Evolutionary conservation across 1,284 basidiomycete genomes (phyloP), one percentile per base, ranked within the genome.

Genomic region (Austroboletus novae-zelandiae): DNA sequence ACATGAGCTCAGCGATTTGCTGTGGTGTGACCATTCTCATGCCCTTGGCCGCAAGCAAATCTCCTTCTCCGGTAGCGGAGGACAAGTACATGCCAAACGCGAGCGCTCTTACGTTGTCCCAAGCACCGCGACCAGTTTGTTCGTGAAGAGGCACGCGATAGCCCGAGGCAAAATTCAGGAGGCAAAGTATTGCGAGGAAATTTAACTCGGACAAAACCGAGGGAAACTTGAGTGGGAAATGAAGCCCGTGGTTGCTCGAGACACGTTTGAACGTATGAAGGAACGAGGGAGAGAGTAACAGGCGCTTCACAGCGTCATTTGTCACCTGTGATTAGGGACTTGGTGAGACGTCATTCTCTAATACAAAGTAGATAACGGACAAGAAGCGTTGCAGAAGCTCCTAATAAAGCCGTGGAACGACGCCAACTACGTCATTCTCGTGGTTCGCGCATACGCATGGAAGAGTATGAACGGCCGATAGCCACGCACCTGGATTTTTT

Each of bases 101-200:
- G 44, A 94, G 76, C 3, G 82, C 83, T 44, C 86, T 79, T 59
- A 93, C 86, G 51, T 80, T 83, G 66, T 92, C 87, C 77, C 84
- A 91, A 55, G 89, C 88, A 23, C 91, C 90, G 34, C 87, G 79
- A 14, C 83, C 80, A 9, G 84, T 83, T 48, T 81, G 78, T 27
- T 71, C 66, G 64, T 90, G 89, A 35, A 94, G 75, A 2, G 84
- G 80, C 7, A 77, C 71, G 27, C 89, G 83, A 65, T 89, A 93
- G 30, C 88, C 88, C 1, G 87, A 89, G 9, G 78, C 87, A 64
- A 92, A 89, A 65, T 92, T 92, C 31, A 94, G 75, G 9, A 93
- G 74, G 2, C 84, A 82, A 35, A 93, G 77, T 6, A 88, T 68
- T 31, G 83, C 81, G 31, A 91, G 70, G 39, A 91, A 72, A 67